phyloP scores from a whole-genome alignment of 176 grass and related monocot species.

The Neostapfia colusana region DNA sequence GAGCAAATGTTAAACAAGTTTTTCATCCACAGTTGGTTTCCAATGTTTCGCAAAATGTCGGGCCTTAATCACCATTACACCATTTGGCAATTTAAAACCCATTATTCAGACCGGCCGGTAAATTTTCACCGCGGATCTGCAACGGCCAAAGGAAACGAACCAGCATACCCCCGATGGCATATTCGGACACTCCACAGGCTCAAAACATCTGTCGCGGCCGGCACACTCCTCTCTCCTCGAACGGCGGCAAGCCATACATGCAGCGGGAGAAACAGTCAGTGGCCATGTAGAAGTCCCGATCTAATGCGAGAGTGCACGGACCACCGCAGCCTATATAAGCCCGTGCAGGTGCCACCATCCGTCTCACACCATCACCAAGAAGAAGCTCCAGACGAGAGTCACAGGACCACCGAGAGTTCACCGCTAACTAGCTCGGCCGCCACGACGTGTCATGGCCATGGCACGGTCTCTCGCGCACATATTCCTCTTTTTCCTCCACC shows the following conservation, averaged over 20 bases:
- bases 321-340: conserved; percentile 3
- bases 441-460: neutral
- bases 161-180: neutral
- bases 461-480: neutral
- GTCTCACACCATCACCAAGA: neutral
- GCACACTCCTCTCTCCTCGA: conserved; percentile 25
- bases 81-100: no score
- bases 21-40: no score
- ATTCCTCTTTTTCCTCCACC: conserved; percentile 1
- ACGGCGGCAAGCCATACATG: conserved; percentile 18
- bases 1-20: no score
- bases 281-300: conserved; percentile 10
- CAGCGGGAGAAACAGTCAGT: neutral
- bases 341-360: neutral
- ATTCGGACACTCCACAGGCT: neutral
- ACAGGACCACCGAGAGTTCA: neutral
- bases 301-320: neutral
- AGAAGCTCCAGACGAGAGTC: neutral
- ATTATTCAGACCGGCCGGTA: no score
- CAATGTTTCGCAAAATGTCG: no score
- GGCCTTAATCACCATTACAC: no score
- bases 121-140: conserved; percentile 11
- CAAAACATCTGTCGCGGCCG: conserved; percentile 21
- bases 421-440: neutral
- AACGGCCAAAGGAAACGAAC: neutral